These are phyloP conservation scores for Puccinia sorghi DNA, from an alignment of 1,284 basidiomycete species.

Conservation along the genomic window DNA sequence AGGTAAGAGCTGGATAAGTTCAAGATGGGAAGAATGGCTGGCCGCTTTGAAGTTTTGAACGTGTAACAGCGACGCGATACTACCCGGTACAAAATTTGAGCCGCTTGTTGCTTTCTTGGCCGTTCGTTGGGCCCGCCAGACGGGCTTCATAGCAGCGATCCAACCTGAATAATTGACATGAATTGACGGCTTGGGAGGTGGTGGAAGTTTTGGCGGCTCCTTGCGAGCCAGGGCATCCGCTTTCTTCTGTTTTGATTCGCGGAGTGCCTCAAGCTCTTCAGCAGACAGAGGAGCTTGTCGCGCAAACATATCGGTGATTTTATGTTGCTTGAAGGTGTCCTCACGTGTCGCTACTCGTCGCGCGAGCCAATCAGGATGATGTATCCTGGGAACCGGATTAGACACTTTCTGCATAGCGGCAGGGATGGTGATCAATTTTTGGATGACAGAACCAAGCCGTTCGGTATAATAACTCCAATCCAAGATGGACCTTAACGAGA, in stretches of 20 bases:
- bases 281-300: slow-evolving; percentile 58
- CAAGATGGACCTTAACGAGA: slow-evolving; percentile 90
- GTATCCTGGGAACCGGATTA: slow-evolving; percentile 93
- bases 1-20: slow-evolving; percentile 84
- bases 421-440: slow-evolving; percentile 98
- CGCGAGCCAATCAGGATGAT: slow-evolving; percentile 97
- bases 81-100: slow-evolving; percentile 48
- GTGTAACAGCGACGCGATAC: slow-evolving; percentile 70
- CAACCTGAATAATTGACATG: slow-evolving; percentile 71
- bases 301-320: slow-evolving; percentile 91
- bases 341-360: slow-evolving; percentile 82
- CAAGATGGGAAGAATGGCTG: slow-evolving; percentile 69
- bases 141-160: slow-evolving; percentile 74
- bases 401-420: slow-evolving; percentile 96
- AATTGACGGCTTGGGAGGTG: slow-evolving; percentile 55
- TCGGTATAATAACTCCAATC: slow-evolving; percentile 99
- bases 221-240: slow-evolving; percentile 59
- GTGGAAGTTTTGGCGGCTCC: slow-evolving; percentile 50
- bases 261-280: slow-evolving; percentile 44
- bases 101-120: slow-evolving; percentile 53
- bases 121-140: slow-evolving; percentile 71
- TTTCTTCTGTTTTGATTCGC: slow-evolving; percentile 45
- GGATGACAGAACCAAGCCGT: slow-evolving; percentile 93
- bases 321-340: slow-evolving; percentile 98
- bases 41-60: slow-evolving; percentile 68